Percentiles rank a stretch among this genome's conserved stretches.
Evolutionary conservation across 768 basidiomycete species (phyloP).

Genomic region (Daedaleopsis nitida): DNA sequence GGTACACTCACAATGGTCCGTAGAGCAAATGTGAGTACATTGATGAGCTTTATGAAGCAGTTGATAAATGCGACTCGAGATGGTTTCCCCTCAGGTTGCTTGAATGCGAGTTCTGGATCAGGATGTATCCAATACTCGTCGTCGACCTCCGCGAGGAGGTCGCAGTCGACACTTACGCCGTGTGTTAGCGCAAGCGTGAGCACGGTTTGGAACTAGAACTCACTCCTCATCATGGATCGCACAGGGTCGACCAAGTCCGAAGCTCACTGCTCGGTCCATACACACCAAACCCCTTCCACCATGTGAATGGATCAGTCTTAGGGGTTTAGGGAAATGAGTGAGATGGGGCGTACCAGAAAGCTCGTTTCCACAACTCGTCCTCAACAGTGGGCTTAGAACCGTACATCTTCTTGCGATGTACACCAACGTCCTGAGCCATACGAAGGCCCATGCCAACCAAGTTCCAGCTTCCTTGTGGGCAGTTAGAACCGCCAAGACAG

Average conservation of each 20-base stretch:
- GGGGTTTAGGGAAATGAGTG: too few relatives aligned
- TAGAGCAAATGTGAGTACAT: slow-evolving; percentile 61
- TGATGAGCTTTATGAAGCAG: slow-evolving; percentile 54
- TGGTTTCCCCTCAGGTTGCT: slow-evolving; percentile 61
- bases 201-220: slow-evolving; percentile 23
- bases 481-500: slow-evolving; percentile 11
- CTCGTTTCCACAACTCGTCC: slow-evolving; percentile 77
- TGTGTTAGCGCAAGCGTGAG: background rate
- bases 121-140: slow-evolving; percentile 71
- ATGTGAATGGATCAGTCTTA: background rate
- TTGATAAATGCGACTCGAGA: slow-evolving; percentile 60
- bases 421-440: slow-evolving; percentile 65
- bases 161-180: slow-evolving; percentile 62
- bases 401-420: slow-evolving; percentile 67
- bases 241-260: slow-evolving; percentile 61
- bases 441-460: slow-evolving; percentile 50
- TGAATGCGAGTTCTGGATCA: slow-evolving; percentile 55
- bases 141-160: slow-evolving; percentile 63
- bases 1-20: slow-evolving; percentile 36
- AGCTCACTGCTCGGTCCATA: slow-evolving; percentile 46
- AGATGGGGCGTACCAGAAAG: slow-evolving; percentile 55
- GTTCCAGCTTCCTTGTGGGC: slow-evolving; percentile 14
- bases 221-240: slow-evolving; percentile 73
- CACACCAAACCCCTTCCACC: slow-evolving; percentile 43
- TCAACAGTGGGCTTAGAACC: slow-evolving; percentile 47